These are phyloP conservation scores for Astrocystis sublimbata DNA, from an alignment of 495 filamentous ascomycete genomes.

Conservation along the genomic window DNA sequence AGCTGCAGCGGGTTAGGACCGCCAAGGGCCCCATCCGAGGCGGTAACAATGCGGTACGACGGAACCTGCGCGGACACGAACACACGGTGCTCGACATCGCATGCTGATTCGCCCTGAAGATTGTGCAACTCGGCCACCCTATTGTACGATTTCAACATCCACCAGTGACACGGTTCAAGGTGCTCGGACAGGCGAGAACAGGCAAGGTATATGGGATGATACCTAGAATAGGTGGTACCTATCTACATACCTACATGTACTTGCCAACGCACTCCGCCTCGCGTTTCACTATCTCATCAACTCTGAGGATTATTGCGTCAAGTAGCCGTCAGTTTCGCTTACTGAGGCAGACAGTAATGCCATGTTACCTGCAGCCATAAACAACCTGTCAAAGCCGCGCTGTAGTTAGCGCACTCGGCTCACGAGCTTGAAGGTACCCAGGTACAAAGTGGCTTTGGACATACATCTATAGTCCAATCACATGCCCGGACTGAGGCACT, in stretches of 20 bases:
- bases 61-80: neutral
- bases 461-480: constrained; percentile 11
- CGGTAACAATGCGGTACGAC: too few relatives aligned
- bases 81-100: neutral
- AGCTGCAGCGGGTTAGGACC: neutral
- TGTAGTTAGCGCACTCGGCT: neutral
- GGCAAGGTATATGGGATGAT: too few relatives aligned
- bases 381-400: neutral
- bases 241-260: too few relatives aligned
- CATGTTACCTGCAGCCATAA: neutral
- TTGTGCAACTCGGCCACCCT: neutral
- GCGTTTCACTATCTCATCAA: neutral
- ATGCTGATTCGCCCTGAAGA: neutral
- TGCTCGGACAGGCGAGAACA: neutral
- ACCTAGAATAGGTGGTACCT: too few relatives aligned
- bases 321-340: neutral
- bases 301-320: constrained; percentile 3
- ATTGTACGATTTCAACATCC: neutral
- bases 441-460: neutral
- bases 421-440: neutral
- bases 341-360: neutral
- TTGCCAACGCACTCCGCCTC: neutral
- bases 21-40: neutral
- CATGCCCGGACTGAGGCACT: neutral
- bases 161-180: neutral